Percentiles rank a stretch among this genome's conserved stretches.
These are phyloP conservation scores for Hemisphaericaspora xylofermentans DNA, from an alignment of 1,139 yeast species.

Conservation along the genomic window DNA sequence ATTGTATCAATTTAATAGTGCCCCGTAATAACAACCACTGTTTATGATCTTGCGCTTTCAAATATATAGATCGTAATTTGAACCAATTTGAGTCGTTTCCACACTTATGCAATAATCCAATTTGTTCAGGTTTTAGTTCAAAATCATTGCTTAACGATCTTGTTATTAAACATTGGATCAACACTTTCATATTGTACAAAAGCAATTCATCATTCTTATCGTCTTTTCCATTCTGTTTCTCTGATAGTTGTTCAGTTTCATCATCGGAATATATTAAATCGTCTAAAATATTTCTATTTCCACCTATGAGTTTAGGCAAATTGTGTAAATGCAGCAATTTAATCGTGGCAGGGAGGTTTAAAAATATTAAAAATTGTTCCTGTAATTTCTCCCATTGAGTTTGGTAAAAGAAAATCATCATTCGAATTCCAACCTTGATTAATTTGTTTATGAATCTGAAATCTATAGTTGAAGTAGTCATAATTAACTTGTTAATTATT, in stretches of 20 bases:
- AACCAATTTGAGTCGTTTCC: conserved; percentile 27
- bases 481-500: conserved; percentile 39
- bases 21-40: conserved; percentile 39
- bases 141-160: conserved; percentile 18
- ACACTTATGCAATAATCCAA: conserved; percentile 16
- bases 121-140: conserved; percentile 19
- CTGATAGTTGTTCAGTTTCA: conserved; percentile 6
- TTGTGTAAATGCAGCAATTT: conserved; percentile 13
- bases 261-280: conserved; percentile 5
- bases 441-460: conserved; percentile 28
- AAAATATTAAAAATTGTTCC: conserved; percentile 34
- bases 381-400: conserved; percentile 34
- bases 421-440: conserved; percentile 30
- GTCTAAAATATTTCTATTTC: conserved; percentile 7
- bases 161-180: conserved; percentile 23
- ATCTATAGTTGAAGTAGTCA: conserved; percentile 32
- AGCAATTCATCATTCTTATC: conserved; percentile 10
- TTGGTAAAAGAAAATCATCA: conserved; percentile 26
- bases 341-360: conserved; percentile 29
- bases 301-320: conserved; percentile 13
- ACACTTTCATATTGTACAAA: conserved; percentile 21
- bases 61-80: conserved; percentile 22
- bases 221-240: background rate
- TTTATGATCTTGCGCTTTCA: conserved; percentile 20
- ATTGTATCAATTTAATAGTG: conserved; percentile 23